Evolutionary conservation across 1,284 basidiomycete species (phyloP), one percentile per base, ranked within the genome.

Genomic region (Malassezia arunalokei): DNA sequence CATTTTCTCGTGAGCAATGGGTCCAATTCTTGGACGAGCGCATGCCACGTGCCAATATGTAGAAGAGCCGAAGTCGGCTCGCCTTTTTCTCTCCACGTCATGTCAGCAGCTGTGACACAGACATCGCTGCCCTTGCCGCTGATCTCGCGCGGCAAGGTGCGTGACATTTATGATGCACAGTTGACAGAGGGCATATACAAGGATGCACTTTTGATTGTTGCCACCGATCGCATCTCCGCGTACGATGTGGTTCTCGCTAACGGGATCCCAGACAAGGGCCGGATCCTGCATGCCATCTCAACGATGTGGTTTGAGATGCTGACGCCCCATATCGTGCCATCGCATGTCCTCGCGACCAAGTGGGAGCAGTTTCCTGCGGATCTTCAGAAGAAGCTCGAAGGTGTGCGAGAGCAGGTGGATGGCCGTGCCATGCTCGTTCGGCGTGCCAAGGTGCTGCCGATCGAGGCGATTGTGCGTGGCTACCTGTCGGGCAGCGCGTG

Each of bases 401-500:
- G 29, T 14, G 56, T 62, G 24, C 57, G 54, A 20, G 51, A 63
- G 17, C 77, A 87, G 75, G 80, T 98, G 14, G 80, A 84, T 52
- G 91, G 85, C 1, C 78, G 92, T 24, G 79, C 84, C 5, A 95
- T 98, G 85, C 83, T 96, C 46, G 92, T 98, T 11, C 81, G 78
- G 70, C 89, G 85, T 66, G 91, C 90, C 7, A 80, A 85, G 68
- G 86, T 99, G 14, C 77, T 98, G 29, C 88, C 87, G 41, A 80
- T 98, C n/a, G 94, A 99, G 75, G 90, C 87, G 3, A 98, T 98
- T 65, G 92, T 98, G 12, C 78, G 94, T 56, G 92, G 92, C 4
- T 98, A 98, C 76, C 79, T 99, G 56, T 87, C 92, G 28, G 91
- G 91, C 85, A 95, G 90, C 24, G 94, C 86, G 6, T 98, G 90